Evolutionary conservation across 345 rosid genomes (phyloP).

Genomic region (Microcos paniculata): DNA sequence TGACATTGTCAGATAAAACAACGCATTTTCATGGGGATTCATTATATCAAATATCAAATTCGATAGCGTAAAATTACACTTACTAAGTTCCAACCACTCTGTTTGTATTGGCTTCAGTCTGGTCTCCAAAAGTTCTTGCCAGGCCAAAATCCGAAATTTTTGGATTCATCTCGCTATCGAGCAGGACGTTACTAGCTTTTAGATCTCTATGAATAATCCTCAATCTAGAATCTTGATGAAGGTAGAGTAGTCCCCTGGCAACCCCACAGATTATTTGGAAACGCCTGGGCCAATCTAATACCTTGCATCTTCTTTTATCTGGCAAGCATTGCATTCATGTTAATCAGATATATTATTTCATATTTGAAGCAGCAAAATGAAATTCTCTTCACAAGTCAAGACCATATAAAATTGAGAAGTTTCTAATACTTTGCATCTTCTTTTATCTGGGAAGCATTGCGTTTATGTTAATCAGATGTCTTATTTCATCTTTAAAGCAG

Average conservation of each 20-base stretch:
- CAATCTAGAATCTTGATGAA: slow-evolving; percentile 17
- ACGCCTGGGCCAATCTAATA: slow-evolving; percentile 9
- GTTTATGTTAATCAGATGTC: neutral
- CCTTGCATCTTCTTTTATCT: neutral
- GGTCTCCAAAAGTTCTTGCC: slow-evolving; percentile 22
- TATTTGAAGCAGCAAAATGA: too few relatives aligned
- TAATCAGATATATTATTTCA: too few relatives aligned
- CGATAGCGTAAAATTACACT: neutral
- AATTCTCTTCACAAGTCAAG: neutral
- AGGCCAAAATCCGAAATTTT: slow-evolving; percentile 18
- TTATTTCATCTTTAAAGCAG: slow-evolving; percentile 15
- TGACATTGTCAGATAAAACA: too few relatives aligned
- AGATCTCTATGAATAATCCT: slow-evolving; percentile 21
- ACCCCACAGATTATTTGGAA: slow-evolving; percentile 6
- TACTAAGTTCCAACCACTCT: slow-evolving; percentile 24
- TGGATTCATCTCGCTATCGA: slow-evolving; percentile 15
- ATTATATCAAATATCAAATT: too few relatives aligned
- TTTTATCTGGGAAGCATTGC: neutral
- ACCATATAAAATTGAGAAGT: neutral
- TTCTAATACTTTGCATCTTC: neutral
- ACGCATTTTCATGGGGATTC: too few relatives aligned
- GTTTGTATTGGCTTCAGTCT: slow-evolving; percentile 14
- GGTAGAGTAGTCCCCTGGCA: slow-evolving; percentile 16
- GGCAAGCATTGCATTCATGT: neutral
- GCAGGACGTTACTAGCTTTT: slow-evolving; percentile 19